Evolutionary conservation across 2,329 filamentous ascomycete genomes (phyloP), one percentile per base, ranked within the genome.

Genomic region (Penicillium sclerotiorum): DNA sequence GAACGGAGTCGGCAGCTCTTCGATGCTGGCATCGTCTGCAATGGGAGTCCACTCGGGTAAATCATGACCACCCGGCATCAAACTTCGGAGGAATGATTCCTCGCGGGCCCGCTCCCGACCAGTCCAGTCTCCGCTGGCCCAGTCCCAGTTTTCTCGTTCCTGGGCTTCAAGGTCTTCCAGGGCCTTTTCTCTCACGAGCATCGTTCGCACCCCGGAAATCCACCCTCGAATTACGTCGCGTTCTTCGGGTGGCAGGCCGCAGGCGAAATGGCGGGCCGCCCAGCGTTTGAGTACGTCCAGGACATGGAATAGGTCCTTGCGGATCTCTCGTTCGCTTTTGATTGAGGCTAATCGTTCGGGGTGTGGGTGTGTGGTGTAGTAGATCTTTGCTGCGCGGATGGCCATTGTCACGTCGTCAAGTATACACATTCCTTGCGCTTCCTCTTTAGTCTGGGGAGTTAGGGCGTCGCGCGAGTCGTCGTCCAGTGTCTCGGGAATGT

Each of bases 351-450:
- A 78, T 30, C 89, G 86, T 60, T 94, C 87, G 1, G 92, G 90
- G 45, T 92, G 81, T 64, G 95, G 89, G 67, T 97, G 94, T 4
- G 90, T 83, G 0, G 92, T 96, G 73, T 99, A 97, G 74, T 97
- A 99, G 63, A 95, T 87, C 73, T 95, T 96, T 44, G 94, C 94
- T 1, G 93, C 91, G 45, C 91, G 85, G 59, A 99, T 97, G n/a
- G 93, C 93, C 45, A 97, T 79, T 1, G 94, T 99, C 66, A 94
- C 88, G 45, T 95, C 86, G 68, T 97, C 93, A 48, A 97, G 82
- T 30, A 99, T 84, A 64, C 95, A 89, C 77, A 97, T 85, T 15
- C 93, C 94, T 69, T 96, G 90, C 18, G 95, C 81, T 70, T 96
- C 90, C 68, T 88, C 84, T 85, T 88, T 95, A 8, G 85, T 86